Percentiles rank a stretch among this genome's conserved stretches.
These are phyloP conservation scores for Trichoderma guizhouense DNA, from an alignment of 2,329 filamentous ascomycete species.

Conservation along the genomic window DNA sequence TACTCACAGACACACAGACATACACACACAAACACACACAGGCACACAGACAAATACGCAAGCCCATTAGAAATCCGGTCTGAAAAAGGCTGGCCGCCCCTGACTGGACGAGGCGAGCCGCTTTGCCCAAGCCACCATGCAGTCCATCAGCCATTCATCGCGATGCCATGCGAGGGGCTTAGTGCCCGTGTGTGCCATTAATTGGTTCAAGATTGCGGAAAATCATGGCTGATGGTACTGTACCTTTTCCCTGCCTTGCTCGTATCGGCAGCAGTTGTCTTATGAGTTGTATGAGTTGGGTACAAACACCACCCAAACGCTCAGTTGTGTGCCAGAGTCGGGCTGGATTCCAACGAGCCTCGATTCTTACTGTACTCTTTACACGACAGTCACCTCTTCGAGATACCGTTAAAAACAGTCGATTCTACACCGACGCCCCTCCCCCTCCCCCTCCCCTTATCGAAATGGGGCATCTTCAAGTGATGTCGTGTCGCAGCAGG, in stretches of 20 bases:
- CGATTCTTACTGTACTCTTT: neutral
- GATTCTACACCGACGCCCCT: neutral
- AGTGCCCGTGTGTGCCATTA: neutral
- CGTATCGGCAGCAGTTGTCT: neutral
- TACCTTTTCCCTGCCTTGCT: neutral
- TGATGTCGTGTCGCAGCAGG: neutral
- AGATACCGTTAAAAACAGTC: neutral
- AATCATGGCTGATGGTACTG: neutral
- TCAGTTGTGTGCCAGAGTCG: neutral
- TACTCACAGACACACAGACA: neutral
- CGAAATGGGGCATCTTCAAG: neutral
- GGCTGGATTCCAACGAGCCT: neutral
- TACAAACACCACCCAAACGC: neutral
- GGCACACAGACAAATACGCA: neutral
- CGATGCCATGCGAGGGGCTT: neutral
- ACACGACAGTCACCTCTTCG: neutral
- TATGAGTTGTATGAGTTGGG: neutral
- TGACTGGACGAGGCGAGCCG: constrained; percentile 3
- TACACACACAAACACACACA: neutral
- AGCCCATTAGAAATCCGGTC: neutral
- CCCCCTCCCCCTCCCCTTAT: neutral
- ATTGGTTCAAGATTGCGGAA: neutral
- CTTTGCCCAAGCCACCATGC: constrained; percentile 8
- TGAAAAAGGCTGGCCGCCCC: neutral
- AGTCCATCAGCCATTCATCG: neutral